A percentile compares a stretch with the other conserved stretches of the same genome.
Conservation (phyloP, 139 green algal genomes). For the Tetradesmus obliquus region DNA sequence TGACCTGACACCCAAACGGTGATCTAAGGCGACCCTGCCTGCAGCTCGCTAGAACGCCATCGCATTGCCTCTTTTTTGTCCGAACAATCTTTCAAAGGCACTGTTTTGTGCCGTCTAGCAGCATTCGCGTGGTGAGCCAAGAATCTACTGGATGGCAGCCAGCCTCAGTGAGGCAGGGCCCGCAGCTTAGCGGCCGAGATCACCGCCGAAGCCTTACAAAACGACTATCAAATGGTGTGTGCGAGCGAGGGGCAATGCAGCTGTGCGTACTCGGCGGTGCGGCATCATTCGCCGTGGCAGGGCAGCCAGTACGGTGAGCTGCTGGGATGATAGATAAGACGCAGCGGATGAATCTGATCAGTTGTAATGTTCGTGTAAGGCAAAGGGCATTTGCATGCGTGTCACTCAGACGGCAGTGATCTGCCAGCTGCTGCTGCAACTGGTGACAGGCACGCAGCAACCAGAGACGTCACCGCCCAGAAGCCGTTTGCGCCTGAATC, state of each 20-base stretch:
- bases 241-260: not conserved
- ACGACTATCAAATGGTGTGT: not conserved
- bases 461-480: not conserved
- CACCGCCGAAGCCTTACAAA: not conserved
- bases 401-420: not conserved
- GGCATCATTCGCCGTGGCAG: not conserved
- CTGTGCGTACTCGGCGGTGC: not conserved
- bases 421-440: not conserved
- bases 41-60: not conserved
- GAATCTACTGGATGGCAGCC: not conserved
- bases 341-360: no score
- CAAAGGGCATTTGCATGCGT: not conserved
- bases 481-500: not conserved
- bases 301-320: not conserved
- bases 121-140: not conserved
- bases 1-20: not conserved
- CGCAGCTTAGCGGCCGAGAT: not conserved
- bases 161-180: not conserved
- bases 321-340: no score
- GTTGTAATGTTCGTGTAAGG: no score
- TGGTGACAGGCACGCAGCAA: not conserved
- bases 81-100: not conserved
- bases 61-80: no score
- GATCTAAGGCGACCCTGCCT: not conserved
- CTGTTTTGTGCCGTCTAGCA: not conserved